Conservation (phyloP, 108 stramenopile species). For the Pseudonitzschia pungens region DNA sequence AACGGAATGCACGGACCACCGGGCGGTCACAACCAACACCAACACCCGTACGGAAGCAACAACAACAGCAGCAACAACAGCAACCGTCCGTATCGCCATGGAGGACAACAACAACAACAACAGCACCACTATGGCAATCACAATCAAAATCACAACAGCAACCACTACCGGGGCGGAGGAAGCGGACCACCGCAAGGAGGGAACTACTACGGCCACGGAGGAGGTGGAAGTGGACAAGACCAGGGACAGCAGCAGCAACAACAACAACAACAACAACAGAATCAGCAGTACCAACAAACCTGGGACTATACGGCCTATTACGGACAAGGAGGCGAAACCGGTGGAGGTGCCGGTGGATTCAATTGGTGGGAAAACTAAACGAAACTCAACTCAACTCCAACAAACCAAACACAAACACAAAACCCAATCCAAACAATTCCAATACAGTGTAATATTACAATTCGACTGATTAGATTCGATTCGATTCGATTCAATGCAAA, state of each 20-base stretch:
- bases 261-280: conserved; percentile 54
- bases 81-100: conserved; percentile 34
- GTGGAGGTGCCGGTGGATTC: conserved; percentile 73
- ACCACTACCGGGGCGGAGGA: too few relatives aligned
- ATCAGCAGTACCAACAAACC: conserved; percentile 35
- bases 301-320: conserved; percentile 75
- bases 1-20: too few relatives aligned
- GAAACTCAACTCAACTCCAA: too few relatives aligned
- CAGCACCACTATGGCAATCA: conserved; percentile 33
- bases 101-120: conserved; percentile 6
- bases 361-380: conserved; percentile 82
- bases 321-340: conserved; percentile 45
- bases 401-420: too few relatives aligned
- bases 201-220: conserved; percentile 16
- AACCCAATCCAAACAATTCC: too few relatives aligned
- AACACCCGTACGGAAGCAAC: conserved; percentile 29
- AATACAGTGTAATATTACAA: too few relatives aligned
- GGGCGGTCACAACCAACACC: not conserved
- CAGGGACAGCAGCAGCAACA: conserved; percentile 51
- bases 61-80: conserved; percentile 3
- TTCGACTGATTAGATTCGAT: too few relatives aligned
- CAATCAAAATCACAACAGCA: not conserved
- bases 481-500: too few relatives aligned
- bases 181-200: conserved; percentile 20
- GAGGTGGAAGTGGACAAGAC: conserved; percentile 17